These are phyloP conservation scores for Fusarium sacchari DNA, from an alignment of 2,329 filamentous ascomycete species.

Conservation along the genomic window DNA sequence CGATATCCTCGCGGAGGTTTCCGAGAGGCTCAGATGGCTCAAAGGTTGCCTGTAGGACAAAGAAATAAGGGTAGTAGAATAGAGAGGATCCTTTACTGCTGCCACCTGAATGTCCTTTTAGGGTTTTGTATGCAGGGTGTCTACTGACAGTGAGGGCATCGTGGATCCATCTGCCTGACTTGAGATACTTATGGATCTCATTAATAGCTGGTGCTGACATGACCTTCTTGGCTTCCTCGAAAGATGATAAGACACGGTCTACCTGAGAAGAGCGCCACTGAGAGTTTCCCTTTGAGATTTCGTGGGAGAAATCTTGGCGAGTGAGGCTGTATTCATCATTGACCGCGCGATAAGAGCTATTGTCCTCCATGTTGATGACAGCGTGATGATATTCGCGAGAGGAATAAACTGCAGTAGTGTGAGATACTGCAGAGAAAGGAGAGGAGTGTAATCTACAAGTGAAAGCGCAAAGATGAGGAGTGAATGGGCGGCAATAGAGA, in stretches of 20 bases:
- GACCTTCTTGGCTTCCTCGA: not conserved
- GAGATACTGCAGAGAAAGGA: not conserved
- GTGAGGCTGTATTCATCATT: not conserved
- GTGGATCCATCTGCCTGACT: not conserved
- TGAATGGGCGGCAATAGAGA: not conserved
- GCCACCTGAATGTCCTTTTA: not conserved
- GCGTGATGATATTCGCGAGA: not conserved
- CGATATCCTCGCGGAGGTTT: accelerated
- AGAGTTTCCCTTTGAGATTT: not conserved
- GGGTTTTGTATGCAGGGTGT: accelerated
- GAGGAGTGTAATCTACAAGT: not conserved
- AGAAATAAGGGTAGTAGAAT: not conserved
- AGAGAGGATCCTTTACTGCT: accelerated
- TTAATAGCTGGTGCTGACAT: not conserved
- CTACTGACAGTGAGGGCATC: not conserved
- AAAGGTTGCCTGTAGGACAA: not conserved
- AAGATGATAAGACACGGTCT: not conserved
- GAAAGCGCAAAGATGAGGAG: not conserved
- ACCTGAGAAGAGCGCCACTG: not conserved
- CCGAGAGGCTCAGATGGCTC: not conserved
- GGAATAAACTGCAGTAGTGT: not conserved
- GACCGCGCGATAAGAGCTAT: accelerated
- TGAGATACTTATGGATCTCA: not conserved
- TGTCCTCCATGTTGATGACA: not conserved
- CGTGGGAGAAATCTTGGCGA: accelerated